Evolutionary conservation across 2,329 filamentous ascomycete genomes (phyloP).

Genomic region (Elsinoe australis): DNA sequence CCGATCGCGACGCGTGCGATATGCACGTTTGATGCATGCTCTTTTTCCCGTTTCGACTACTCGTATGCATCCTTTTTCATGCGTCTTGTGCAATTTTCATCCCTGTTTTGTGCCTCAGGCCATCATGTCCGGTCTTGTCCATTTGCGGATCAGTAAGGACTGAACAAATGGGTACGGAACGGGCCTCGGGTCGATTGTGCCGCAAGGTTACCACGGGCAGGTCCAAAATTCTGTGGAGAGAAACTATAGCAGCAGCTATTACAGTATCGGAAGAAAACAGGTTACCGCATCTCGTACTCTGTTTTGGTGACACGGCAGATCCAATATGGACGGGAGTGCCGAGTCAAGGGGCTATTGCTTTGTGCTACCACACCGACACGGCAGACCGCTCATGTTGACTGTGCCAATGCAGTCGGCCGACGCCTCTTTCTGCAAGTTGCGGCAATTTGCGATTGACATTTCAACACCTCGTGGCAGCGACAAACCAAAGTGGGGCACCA

Average conservation of each 20-base stretch:
- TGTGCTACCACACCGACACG: conserved; percentile 1
- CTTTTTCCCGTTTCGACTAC: conserved; percentile 7
- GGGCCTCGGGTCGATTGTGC: background rate
- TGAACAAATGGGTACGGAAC: background rate
- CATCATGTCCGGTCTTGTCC: too few relatives aligned
- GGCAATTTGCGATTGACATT: conserved; percentile 1
- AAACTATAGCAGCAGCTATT: background rate
- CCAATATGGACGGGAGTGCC: background rate
- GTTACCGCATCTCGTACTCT: too few relatives aligned
- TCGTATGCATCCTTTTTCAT: conserved; percentile 9
- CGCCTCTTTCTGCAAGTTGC: too few relatives aligned
- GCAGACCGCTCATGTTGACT: too few relatives aligned
- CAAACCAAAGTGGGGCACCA: conserved; percentile 3
- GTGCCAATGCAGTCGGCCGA: background rate
- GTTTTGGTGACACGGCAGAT: background rate
- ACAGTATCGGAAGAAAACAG: too few relatives aligned
- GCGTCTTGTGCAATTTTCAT: background rate
- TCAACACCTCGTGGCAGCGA: conserved; percentile 2
- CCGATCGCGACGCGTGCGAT: conserved; percentile 9
- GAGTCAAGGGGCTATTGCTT: conserved; percentile 3
- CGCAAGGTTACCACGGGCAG: conserved; percentile 8
- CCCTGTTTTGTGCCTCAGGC: conserved; percentile 5
- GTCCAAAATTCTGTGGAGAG: conserved; percentile 9
- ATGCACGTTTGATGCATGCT: conserved; percentile 1
- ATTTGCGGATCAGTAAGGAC: background rate